These are phyloP conservation scores for Emmonsiellopsis sp. DNA, from an alignment of 2,329 filamentous ascomycete species.

Conservation along the genomic window DNA sequence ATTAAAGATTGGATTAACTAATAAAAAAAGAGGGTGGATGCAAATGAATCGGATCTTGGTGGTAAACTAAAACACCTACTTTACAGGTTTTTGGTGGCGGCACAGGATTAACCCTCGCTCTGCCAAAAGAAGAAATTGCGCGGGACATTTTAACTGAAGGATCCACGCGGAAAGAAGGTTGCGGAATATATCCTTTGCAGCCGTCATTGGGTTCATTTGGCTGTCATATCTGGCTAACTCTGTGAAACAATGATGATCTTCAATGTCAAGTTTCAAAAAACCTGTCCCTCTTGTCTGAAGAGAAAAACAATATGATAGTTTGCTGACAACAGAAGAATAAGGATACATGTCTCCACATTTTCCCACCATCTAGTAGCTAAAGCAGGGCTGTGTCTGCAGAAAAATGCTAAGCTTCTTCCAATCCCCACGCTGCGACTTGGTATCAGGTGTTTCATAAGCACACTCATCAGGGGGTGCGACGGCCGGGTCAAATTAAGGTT, in stretches of 20 bases:
- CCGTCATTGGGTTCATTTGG: too few relatives aligned
- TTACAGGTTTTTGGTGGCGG: background rate
- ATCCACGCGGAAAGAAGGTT: background rate
- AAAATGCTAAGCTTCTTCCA: background rate
- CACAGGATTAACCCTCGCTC: background rate
- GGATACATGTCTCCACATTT: background rate
- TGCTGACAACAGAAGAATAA: background rate
- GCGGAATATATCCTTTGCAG: background rate
- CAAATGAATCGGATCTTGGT: too few relatives aligned
- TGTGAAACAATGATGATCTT: too few relatives aligned
- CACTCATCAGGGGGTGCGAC: too few relatives aligned
- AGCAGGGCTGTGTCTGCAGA: background rate
- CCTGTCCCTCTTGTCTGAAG: background rate
- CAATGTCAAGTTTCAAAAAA: too few relatives aligned
- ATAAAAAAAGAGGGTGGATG: too few relatives aligned
- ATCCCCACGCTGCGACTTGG: background rate
- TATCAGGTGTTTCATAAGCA: too few relatives aligned
- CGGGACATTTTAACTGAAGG: background rate
- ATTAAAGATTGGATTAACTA: too few relatives aligned
- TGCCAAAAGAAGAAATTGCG: slow-evolving; percentile 2
- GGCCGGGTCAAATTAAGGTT: background rate
- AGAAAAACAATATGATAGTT: background rate
- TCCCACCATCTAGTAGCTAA: background rate
- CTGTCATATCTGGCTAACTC: too few relatives aligned
- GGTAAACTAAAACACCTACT: too few relatives aligned